These are phyloP conservation scores for Starmerella bombi DNA, from an alignment of 805 yeast genomes.

Conservation along the genomic window DNA sequence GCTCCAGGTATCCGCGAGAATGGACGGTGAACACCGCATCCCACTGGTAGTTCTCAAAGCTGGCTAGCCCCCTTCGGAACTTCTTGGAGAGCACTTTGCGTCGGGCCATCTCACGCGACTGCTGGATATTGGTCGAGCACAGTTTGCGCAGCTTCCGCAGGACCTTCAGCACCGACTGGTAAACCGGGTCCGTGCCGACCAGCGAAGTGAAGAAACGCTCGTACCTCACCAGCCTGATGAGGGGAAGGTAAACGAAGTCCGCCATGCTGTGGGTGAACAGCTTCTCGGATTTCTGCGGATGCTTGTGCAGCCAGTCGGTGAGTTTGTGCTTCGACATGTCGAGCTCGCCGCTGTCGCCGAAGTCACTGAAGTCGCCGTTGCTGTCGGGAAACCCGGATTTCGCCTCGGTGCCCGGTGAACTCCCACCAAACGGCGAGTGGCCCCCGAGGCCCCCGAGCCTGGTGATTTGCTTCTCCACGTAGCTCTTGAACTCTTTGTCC, in stretches of 20 bases:
- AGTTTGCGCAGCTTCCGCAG: constrained; percentile 2
- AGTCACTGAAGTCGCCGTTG: not conserved
- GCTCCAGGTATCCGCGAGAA: constrained; percentile 16
- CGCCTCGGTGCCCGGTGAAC: not conserved
- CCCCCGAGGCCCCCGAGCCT: constrained; percentile 1
- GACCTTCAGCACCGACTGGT: not conserved
- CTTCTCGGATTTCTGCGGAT: not conserved
- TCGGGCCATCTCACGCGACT: constrained; percentile 1
- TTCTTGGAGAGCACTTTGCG: constrained; percentile 4
- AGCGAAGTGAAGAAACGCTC: constrained; percentile 15
- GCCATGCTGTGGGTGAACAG: not conserved
- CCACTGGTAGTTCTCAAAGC: constrained; percentile 14
- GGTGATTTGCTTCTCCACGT: not conserved
- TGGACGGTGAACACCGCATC: constrained; percentile 12
- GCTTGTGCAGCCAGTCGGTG: constrained; percentile 4
- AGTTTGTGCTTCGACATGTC: not conserved
- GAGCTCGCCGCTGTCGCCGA: not conserved
- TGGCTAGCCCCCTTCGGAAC: not conserved
- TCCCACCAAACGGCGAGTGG: not conserved
- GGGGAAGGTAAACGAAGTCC: constrained; percentile 8
- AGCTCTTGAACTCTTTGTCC: constrained; percentile 2
- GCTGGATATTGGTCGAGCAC: not conserved
- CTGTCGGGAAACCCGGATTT: not conserved
- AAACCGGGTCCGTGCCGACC: constrained; percentile 1
- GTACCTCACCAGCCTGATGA: constrained; percentile 7